Evolutionary conservation across 1,284 basidiomycete species (phyloP), one percentile per base, ranked within the genome.

Genomic region (Peniophora sp.): DNA sequence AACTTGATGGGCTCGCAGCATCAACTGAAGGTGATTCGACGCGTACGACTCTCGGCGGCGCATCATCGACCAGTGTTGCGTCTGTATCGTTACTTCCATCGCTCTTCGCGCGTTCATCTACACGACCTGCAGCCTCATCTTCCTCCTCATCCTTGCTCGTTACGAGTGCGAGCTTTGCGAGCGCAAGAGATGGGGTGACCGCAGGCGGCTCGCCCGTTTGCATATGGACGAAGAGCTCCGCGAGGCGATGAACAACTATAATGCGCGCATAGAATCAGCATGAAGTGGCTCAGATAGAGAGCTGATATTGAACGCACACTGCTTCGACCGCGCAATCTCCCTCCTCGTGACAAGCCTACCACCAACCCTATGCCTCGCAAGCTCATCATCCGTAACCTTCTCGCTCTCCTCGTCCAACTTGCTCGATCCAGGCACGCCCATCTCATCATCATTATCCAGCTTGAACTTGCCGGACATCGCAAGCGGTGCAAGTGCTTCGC

Each of bases 121-220:
- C 37, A 20, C 37, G 37, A 8, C 18, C 37, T 5, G 37, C 37
- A 8, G 15, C 37, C n/a, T 68, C 73, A 55, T 88, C 85, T 52
- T 91, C 88, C 54, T 90, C 87, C 64, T 95, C 92, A 55, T 94
- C 90, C 60, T 89, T 82, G 2, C 90, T 88, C 2, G 92, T 92
- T 17, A 96, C 87, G 15, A 97, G 75, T 0, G 93, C 93, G n/a
- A 97, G 78, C 62, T 95, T 94, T 8, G 93, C 93, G 11, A 97
- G 75, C 60, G 95, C 90, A 44, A 92, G 71, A 3, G 85, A 83
- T 0, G 92, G 92, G 0, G 89, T 91, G 22, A 97, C 82, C 5
- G 92, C 78, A 5, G 81, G 64, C 1, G 71, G 67, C 36, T 83
- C 76, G 51, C 76, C 78, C 52, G 79, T 79, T 57, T 92, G 87